Base-by-base conservation (phyloP, 2,329 filamentous ascomycete genomes). In the Trichoderma arundinaceum region DNA sequence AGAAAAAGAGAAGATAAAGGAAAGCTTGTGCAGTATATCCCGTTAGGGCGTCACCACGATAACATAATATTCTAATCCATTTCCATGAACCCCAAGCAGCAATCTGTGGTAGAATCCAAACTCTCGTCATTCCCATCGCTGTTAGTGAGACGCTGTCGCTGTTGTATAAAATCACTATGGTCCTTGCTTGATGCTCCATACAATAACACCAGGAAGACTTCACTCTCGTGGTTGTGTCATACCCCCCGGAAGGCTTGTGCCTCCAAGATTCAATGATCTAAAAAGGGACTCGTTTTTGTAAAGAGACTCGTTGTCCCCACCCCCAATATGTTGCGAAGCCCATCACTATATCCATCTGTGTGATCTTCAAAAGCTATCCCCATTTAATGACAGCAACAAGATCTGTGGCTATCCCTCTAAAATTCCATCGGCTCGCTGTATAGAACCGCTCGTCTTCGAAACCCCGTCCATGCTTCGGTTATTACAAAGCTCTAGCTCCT, bases 401-500 rank as follows among this genome's bases (percentile, higher is more conserved):
- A n/a, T 10, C 22, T 19, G 7, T 12, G 5, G 13, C 17, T 54
- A n/a, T 7, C 4, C 32, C 19, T 28, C 38, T 10, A 35, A 28
- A 22, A 54, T 12, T 10, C 48, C 59, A 12, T 53, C 59, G n/a
- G 17, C 32, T 38, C 28, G 39, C 15, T 46, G 49, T 52, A 38
- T 51, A 39, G 53, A 65, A 15, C 32, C 44, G 28, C 62, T 65
- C 12, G 19, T 17, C 44, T 65, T 65, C 32, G 62, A 49, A 7
- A 12, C 17, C 33, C 33, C 62, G 8, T 49, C 53, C 15, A 44
- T 44, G 46, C 35, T 43, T 19, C 10, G 15, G 32, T 35, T 28
- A n/a, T 51, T 51, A 35, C 62, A 65, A 32, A 66, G 19, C 15
- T 62, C 64, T n/a, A 62, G 32, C 15, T 53, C 19, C 12, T 66